These are phyloP conservation scores for Colletotrichum costaricense DNA, from an alignment of 2,329 filamentous ascomycete genomes.

Conservation along the genomic window DNA sequence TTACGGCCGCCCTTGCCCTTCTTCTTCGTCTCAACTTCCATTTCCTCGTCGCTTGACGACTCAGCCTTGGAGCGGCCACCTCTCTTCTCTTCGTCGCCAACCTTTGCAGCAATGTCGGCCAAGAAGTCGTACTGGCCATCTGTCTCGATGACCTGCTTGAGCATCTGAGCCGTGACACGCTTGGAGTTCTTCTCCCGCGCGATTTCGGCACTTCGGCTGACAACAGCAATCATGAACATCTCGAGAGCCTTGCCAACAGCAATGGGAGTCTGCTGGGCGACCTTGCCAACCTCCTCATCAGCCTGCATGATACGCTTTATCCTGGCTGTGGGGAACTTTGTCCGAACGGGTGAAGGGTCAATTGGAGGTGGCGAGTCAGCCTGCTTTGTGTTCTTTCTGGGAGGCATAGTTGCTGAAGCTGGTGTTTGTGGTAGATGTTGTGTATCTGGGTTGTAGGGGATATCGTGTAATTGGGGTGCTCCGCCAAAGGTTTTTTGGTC, in stretches of 20 bases:
- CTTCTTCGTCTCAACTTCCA: conserved; percentile 59
- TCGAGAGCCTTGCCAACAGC: conserved; percentile 96
- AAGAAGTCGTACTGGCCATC: conserved; percentile 97
- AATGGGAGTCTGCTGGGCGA: conserved; percentile 96
- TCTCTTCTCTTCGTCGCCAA: conserved; percentile 69
- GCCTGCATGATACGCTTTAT: conserved; percentile 99
- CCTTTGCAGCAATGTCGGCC: conserved; percentile 87
- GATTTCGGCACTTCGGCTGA: conserved; percentile 87
- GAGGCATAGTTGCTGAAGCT: conserved; percentile 48
- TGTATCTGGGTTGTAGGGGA: conserved; percentile 17
- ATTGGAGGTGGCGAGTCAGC: conserved; percentile 53
- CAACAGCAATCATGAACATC: conserved; percentile 96
- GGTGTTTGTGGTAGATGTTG: conserved; percentile 37
- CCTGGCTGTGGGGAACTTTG: conserved; percentile 95
- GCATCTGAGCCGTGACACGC: conserved; percentile 87
- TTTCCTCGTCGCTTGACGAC: conserved; percentile 64
- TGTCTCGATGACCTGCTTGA: conserved; percentile 89
- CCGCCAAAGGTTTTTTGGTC: conserved; percentile 18
- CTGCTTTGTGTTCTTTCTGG: conserved; percentile 50
- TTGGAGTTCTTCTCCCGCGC: conserved; percentile 87
- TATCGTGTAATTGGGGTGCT: conserved; percentile 29
- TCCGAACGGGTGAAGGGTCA: conserved; percentile 81
- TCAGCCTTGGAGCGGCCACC: conserved; percentile 58
- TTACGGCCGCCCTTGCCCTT: conserved; percentile 58
- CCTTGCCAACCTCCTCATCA: conserved; percentile 98